Base-by-base conservation (phyloP, 2,329 filamentous ascomycete genomes). In the Neonectria coccinea region DNA sequence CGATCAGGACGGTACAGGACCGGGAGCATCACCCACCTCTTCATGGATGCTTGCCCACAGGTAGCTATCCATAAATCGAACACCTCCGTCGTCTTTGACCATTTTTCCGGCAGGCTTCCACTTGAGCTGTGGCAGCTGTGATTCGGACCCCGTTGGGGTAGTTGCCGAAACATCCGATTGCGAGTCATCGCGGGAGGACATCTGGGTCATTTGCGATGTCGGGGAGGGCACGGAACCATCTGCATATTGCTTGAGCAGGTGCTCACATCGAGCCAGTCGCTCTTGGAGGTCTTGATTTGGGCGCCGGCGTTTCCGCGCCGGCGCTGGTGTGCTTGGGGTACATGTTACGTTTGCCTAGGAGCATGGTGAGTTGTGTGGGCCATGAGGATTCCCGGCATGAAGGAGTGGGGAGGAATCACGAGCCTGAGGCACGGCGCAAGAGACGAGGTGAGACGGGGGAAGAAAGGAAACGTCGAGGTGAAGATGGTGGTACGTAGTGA, bases 241-340 rank as follows among this genome's bases (percentile, higher is more conserved):
- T 6, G 85, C 85, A 75, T 89, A 88, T 64, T 86, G 84, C 67
- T 86, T 88, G 22, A 88, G 76, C 42, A 89, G 77, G 67, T 86
- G 84, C 70, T 89, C 87, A 67, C 86, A 88, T 59, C 86, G 80
- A 4, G 86, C 85, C 39, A 89, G 79, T 42, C 87, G 82, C 75
- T 89, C 86, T 70, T 89, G 86, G 12, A 89, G 81, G 70, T 89
- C 87, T 70, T 89, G 86, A 57, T 89, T 88, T 10, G 87, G 87
- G 52, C 86, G 80, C 66, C 85, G 80, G 44, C 87, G 83, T 78
- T 88, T 89, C 62, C 86, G 84, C 29, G 86, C 84, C 6, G 86
- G 86, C 8, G 87, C 87, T 1, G 87, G 87, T 20, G 84, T 88
- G 68, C 86, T 88, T 4, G 87, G 86, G 11, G 84, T 87, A 70